phyloP scores from a whole-genome alignment of 164 flowering plant species.

The Echeveria elegans region DNA sequence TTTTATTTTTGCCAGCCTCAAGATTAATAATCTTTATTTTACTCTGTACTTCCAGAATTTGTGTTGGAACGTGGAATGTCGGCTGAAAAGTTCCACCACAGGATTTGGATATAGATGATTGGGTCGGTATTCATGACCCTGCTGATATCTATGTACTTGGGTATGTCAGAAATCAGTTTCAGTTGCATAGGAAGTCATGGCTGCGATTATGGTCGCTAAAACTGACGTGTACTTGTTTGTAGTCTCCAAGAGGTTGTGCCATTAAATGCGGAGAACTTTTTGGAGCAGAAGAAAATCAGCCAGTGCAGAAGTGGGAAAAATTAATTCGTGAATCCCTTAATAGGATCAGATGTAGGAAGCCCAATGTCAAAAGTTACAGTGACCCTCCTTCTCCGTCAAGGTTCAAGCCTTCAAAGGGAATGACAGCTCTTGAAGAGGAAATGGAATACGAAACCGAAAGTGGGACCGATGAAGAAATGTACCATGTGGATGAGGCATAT shows the following conservation, averaged over 20 bases:
- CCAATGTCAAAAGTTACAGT: slow-evolving; percentile 57
- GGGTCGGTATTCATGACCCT: slow-evolving; percentile 61
- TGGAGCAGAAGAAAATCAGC: slow-evolving; percentile 83
- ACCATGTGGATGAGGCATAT: slow-evolving; percentile 53
- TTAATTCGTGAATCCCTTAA: slow-evolving; percentile 68
- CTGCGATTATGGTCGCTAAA: background rate
- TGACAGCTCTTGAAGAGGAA: slow-evolving; percentile 59
- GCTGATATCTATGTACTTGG: slow-evolving; percentile 95
- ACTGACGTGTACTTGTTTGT: slow-evolving; percentile 13
- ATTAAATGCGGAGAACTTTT: slow-evolving; percentile 91
- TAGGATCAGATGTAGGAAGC: slow-evolving; percentile 33
- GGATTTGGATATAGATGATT: slow-evolving; percentile 67
- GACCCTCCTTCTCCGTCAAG: slow-evolving; percentile 92
- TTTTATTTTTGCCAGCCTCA: background rate
- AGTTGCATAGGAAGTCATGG: background rate
- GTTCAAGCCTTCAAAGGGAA: slow-evolving; percentile 68
- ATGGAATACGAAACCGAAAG: slow-evolving; percentile 46
- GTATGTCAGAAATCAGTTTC: slow-evolving; percentile 22
- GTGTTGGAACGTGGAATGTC: slow-evolving; percentile 91
- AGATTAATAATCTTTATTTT: no score
- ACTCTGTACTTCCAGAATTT: slow-evolving; percentile 33
- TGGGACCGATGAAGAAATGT: slow-evolving; percentile 55
- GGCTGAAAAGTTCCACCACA: slow-evolving; percentile 81
- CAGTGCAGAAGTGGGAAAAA: slow-evolving; percentile 71
- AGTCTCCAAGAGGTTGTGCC: slow-evolving; percentile 97